Evolutionary conservation across 2,329 filamentous ascomycete genomes (phyloP).

Genomic region (Sordariomycetes sp.): DNA sequence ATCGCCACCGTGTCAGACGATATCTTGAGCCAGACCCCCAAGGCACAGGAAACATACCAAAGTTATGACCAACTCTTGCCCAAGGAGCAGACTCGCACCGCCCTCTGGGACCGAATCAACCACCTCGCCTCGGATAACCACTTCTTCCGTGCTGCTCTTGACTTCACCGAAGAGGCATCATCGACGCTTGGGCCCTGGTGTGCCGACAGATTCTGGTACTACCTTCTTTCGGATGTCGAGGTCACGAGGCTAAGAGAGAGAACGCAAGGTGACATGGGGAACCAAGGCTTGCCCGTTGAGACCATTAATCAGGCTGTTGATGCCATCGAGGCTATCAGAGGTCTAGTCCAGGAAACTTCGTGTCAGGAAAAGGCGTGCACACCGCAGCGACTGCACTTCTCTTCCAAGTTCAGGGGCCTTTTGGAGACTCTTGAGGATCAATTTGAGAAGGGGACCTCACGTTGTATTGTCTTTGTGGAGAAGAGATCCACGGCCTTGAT

Average conservation of each 20-base stretch:
- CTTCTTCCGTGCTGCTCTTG: conserved; percentile 47
- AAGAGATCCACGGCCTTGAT: conserved; percentile 68
- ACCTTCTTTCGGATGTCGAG: conserved; percentile 56
- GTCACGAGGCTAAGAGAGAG: conserved; percentile 50
- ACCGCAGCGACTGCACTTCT: conserved; percentile 42
- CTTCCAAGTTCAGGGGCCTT: conserved; percentile 63
- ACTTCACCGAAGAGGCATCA: conserved; percentile 48
- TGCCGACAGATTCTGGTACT: conserved; percentile 71
- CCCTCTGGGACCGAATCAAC: conserved; percentile 51
- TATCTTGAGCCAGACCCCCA: conserved; percentile 13
- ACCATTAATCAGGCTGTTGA: conserved; percentile 27
- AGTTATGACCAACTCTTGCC: conserved; percentile 36
- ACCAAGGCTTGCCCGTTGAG: no score
- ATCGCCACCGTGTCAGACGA: conserved; percentile 63
- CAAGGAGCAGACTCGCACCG: conserved; percentile 46
- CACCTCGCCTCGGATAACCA: conserved; percentile 27
- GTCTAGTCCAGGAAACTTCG: no score
- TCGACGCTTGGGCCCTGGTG: conserved; percentile 74
- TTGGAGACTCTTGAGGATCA: conserved; percentile 49
- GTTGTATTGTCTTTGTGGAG: conserved; percentile 82
- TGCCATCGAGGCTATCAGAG: conserved; percentile 42
- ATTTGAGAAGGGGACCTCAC: conserved; percentile 46
- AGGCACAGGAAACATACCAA: conserved; percentile 34
- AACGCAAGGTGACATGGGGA: conserved; percentile 30
- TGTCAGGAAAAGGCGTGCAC: no score